Percentiles rank a stretch among this genome's conserved stretches.
phyloP scores from a whole-genome alignment of 768 basidiomycete species.

The Serpula lacrymans region DNA sequence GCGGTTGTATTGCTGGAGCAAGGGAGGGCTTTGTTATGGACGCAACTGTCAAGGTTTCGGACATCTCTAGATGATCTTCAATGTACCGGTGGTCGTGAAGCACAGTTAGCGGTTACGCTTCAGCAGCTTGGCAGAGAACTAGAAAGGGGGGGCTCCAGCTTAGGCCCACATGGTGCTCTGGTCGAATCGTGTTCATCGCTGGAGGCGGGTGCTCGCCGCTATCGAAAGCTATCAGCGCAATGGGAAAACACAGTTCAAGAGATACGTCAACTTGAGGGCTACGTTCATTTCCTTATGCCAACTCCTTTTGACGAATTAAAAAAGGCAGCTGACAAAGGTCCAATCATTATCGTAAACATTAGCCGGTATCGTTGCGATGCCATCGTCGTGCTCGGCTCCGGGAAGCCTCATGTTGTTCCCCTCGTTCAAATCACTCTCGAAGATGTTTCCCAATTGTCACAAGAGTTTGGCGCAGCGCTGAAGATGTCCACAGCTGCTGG shows the following conservation, averaged over 20 bases:
- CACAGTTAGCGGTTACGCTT: too few relatives aligned
- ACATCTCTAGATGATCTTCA: conserved; percentile 22
- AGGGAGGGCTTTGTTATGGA: conserved; percentile 24
- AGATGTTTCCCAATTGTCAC: too few relatives aligned
- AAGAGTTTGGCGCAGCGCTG: too few relatives aligned
- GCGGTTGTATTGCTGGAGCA: conserved; percentile 28
- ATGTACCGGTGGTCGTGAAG: neutral
- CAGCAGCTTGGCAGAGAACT: too few relatives aligned
- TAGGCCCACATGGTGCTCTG: too few relatives aligned
- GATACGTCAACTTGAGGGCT: conserved; percentile 28
- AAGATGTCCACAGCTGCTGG: too few relatives aligned
- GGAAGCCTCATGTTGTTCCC: too few relatives aligned
- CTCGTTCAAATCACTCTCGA: too few relatives aligned
- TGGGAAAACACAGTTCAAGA: conserved; percentile 22
- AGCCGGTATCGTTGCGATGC: conserved; percentile 6
- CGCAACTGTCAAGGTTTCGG: conserved; percentile 19
- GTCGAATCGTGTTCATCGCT: too few relatives aligned
- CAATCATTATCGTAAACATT: conserved; percentile 33
- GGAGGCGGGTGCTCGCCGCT: too few relatives aligned
- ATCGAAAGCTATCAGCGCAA: conserved; percentile 19
- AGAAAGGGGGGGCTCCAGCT: too few relatives aligned
- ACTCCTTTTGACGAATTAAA: conserved; percentile 21
- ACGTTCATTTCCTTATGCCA: conserved; percentile 27
- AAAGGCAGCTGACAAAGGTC: conserved; percentile 27
- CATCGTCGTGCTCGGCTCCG: neutral